These are phyloP conservation scores for Dioscorea cayenensis DNA, from an alignment of 116 monocot genomes.

Conservation along the genomic window DNA sequence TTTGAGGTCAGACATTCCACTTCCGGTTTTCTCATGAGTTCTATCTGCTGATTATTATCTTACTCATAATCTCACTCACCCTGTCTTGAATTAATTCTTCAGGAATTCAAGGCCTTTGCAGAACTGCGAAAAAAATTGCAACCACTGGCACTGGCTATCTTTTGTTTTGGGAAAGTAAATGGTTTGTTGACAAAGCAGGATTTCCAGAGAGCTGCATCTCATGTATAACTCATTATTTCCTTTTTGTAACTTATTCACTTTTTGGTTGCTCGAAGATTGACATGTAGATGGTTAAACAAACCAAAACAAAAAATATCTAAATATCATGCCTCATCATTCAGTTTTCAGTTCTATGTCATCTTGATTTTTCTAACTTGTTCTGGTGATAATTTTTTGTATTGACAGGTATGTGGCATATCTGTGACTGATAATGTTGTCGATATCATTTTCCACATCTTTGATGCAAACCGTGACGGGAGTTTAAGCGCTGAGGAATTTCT, in stretches of 20 bases:
- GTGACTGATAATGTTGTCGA: slow-evolving; percentile 73
- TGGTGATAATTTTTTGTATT: not conserved
- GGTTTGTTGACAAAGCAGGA: slow-evolving; percentile 79
- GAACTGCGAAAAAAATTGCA: slow-evolving; percentile 58
- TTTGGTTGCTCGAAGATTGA: not conserved
- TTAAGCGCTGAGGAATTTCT: slow-evolving; percentile 75
- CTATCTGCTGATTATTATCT: not conserved
- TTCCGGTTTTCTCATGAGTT: not conserved
- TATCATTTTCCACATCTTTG: slow-evolving; percentile 78
- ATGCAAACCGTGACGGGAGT: slow-evolving; percentile 60
- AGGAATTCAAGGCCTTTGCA: slow-evolving; percentile 95
- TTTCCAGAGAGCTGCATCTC: slow-evolving; percentile 72
- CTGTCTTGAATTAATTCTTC: slow-evolving; percentile 8
- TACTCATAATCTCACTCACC: not conserved
- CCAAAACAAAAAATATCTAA: not conserved
- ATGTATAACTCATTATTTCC: slow-evolving; percentile 34
- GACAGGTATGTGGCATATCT: slow-evolving; percentile 77
- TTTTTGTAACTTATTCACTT: not conserved
- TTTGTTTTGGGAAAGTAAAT: slow-evolving; percentile 76
- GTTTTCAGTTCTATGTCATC: too few relatives aligned
- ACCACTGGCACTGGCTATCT: slow-evolving; percentile 66
- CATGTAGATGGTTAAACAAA: not conserved
- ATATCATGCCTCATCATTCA: too few relatives aligned
- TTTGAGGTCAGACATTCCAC: slow-evolving; percentile 49
- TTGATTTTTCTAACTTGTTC: too few relatives aligned